Base-by-base conservation (phyloP, 1,284 basidiomycete species). In the Cystobasidium pallidum region DNA sequence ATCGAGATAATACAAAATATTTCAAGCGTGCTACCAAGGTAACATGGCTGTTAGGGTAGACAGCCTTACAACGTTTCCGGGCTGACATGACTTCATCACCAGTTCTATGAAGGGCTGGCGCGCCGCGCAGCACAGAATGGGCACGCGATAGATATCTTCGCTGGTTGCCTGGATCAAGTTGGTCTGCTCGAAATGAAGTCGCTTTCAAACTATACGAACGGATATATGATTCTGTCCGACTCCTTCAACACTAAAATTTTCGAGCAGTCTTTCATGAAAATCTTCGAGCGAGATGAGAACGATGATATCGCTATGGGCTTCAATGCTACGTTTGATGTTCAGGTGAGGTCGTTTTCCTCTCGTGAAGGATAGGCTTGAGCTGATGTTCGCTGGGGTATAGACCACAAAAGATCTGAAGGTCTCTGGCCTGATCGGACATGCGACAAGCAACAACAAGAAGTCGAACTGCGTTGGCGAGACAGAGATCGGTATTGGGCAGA, bases 321-420 rank as follows among this genome's bases (percentile, higher is more conserved):
- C 85, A 99, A 99, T 78, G 95, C 94, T 7, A 99, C 94, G 0
- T 95, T 99, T 78, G 95, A 99, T 80, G 94, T 99, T 41, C 91
- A 94, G 86, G 91, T 91, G 77, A 36, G 84, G 81, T 1, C 26
- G 26, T 3, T 3, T 43, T 39, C 13, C 26, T 54, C 67, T 13
- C 58, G 54, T 17, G 6, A 17, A 7, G 2, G n/a, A 8, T n/a
- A 13, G 0, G 36, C 66, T 30, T 15, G 32, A 30, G 3, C 57
- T 2, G 17, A 28, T n/a, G 11, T 3, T 32, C 30, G 2, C 45
- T 2, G 15, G 36, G 0, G 19, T 24, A 8, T 80, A 95, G 90
- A 97, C 94, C 2, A 98, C 95, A 61, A 99, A 99, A 84, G 96
- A 99, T 82, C 87, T 99, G 78, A 96, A 95, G 82, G 94, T 99